phyloP scores from a whole-genome alignment of 306 rosid genomes.

The Lathyrus oleraceus region DNA sequence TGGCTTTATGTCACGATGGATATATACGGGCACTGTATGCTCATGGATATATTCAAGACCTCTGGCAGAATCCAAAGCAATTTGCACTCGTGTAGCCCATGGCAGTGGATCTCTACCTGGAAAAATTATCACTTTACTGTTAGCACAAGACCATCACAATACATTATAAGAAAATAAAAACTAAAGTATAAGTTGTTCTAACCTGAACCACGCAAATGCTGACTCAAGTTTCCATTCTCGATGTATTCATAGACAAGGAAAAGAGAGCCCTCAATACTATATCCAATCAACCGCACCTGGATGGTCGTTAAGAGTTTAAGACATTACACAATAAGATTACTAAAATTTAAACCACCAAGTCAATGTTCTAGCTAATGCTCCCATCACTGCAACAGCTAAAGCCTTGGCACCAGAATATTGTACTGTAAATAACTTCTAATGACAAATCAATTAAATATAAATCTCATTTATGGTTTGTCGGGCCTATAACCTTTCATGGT shows the following conservation, averaged over 20 bases:
- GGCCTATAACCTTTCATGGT: neutral
- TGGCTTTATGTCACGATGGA: constrained; percentile 95
- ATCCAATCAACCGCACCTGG: constrained; percentile 97
- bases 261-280: constrained; percentile 83
- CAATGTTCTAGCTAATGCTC: constrained; percentile 17
- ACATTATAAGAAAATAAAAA: constrained; percentile 21
- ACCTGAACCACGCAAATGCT: constrained; percentile 94
- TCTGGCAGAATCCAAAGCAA: constrained; percentile 95
- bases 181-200: constrained; percentile 30
- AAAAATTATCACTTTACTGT: constrained; percentile 28
- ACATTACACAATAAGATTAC: constrained; percentile 12
- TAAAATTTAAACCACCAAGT: constrained; percentile 10
- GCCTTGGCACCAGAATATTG: neutral
- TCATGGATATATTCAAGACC: constrained; percentile 98
- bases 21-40: constrained; percentile 95
- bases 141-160: constrained; percentile 21
- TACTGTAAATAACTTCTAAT: neutral
- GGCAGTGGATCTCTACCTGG: constrained; percentile 76
- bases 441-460: neutral
- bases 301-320: constrained; percentile 24
- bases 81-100: constrained; percentile 89
- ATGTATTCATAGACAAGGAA: constrained; percentile 90
- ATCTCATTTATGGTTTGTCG: neutral
- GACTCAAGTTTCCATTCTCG: constrained; percentile 87
- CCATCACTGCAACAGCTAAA: constrained; percentile 1